Evolutionary conservation across 2,329 filamentous ascomycete genomes (phyloP).

Genomic region (Penicillium sp.): DNA sequence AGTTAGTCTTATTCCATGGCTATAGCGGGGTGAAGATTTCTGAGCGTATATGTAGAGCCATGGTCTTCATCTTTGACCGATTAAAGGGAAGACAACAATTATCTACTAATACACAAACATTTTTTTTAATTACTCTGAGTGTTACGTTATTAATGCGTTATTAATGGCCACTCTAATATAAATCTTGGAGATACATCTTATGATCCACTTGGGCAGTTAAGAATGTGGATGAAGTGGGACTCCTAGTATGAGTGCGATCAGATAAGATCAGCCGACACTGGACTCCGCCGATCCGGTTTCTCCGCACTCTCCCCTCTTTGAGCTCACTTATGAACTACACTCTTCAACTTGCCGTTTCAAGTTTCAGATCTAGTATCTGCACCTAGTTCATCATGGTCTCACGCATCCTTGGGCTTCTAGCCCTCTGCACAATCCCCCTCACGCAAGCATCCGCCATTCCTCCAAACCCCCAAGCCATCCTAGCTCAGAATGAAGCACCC

Average conservation of each 20-base stretch:
- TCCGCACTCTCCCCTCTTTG: conserved; percentile 8
- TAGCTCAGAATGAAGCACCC: conserved; percentile 15
- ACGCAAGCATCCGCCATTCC: background rate
- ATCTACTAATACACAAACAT: too few species aligned
- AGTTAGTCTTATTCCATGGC: too few species aligned
- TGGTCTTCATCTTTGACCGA: too few species aligned
- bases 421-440: conserved; percentile 10
- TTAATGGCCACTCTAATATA: too few species aligned
- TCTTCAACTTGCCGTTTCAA: background rate
- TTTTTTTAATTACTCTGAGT: too few species aligned
- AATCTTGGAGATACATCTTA: too few species aligned
- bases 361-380: background rate
- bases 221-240: background rate
- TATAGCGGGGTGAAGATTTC: too few species aligned
- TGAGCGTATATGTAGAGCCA: too few species aligned
- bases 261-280: conserved; percentile 36
- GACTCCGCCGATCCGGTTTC: conserved; percentile 5
- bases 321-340: background rate
- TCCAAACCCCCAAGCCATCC: conserved; percentile 15
- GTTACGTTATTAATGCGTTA: too few species aligned
- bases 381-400: conserved; percentile 4
- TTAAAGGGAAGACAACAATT: too few species aligned
- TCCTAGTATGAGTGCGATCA: conserved; percentile 25
- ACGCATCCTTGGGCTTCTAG: conserved; percentile 12
- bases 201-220: too few species aligned